Conservation (phyloP, 148 eudicot genomes). For the Rhododendron griersonianum region DNA sequence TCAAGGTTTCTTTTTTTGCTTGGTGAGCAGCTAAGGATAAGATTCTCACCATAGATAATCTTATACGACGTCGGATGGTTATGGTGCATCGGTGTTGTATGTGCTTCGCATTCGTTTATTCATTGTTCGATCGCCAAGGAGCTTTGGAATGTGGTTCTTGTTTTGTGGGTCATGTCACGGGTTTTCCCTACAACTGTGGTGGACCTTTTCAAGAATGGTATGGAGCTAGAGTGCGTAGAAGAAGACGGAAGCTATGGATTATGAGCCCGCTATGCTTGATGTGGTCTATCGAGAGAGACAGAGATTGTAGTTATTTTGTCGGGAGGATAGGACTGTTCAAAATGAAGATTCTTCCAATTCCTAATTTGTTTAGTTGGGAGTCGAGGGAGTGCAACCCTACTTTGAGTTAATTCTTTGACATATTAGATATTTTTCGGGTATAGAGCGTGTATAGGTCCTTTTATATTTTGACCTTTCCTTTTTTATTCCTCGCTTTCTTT, state of each 20-base stretch:
- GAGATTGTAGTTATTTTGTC: not conserved
- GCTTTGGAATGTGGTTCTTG: not conserved
- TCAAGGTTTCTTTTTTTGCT: not conserved
- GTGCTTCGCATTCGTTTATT: not conserved
- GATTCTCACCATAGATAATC: not conserved
- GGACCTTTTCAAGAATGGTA: not conserved
- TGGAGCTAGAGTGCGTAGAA: not conserved
- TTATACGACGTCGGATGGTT: not conserved
- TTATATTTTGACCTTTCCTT: not conserved
- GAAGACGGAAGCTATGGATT: not conserved
- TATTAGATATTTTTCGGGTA: not conserved
- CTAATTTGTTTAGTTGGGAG: not conserved
- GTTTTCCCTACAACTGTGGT: not conserved
- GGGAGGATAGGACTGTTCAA: too few species aligned
- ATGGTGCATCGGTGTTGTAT: not conserved
- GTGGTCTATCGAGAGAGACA: not conserved
- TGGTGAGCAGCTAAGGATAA: not conserved
- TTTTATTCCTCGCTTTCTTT: not conserved
- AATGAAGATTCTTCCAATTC: too few species aligned
- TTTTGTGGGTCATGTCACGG: not conserved
- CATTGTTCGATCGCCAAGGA: not conserved
- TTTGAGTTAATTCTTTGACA: not conserved
- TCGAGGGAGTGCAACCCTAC: not conserved
- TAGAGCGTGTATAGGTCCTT: not conserved
- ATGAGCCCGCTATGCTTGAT: not conserved